Evolutionary conservation across 2,329 filamentous ascomycete species (phyloP).

Genomic region (Diaporthe velutina): DNA sequence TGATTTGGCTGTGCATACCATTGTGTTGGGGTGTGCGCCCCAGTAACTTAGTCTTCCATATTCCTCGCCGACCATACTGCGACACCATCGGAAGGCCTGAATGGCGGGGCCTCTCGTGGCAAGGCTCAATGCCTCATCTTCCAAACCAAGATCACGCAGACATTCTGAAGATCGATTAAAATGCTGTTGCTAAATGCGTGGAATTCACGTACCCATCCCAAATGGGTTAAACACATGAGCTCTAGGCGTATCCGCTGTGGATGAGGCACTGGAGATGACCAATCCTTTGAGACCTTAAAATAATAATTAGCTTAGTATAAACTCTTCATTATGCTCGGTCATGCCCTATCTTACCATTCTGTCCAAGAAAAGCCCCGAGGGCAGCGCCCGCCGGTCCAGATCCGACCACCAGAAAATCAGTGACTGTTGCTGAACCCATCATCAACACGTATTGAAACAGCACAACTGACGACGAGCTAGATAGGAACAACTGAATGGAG

Average conservation of each 20-base stretch:
- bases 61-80: constrained; percentile 55
- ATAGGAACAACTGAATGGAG: not conserved
- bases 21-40: constrained; percentile 50
- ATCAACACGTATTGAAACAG: not conserved
- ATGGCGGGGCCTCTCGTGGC: constrained; percentile 48
- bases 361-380: constrained; percentile 31
- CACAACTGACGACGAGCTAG: not conserved
- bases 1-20: constrained; percentile 38
- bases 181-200: not conserved
- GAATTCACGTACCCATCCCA: constrained; percentile 1
- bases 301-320: not conserved
- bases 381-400: constrained; percentile 32
- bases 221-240: constrained; percentile 38
- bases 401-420: constrained; percentile 39
- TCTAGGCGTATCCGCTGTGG: constrained; percentile 32
- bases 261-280: constrained; percentile 14
- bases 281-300: constrained; percentile 24
- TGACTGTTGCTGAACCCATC: constrained; percentile 5
- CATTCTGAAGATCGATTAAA: constrained; percentile 47
- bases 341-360: constrained; percentile 28
- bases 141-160: constrained; percentile 53
- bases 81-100: constrained; percentile 53
- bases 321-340: too few species aligned
- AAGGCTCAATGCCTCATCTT: constrained; percentile 48
- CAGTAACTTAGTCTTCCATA: constrained; percentile 53